A percentile compares a stretch with the other conserved stretches of the same genome.
Evolutionary conservation across 148 eudicot genomes (phyloP).

Genomic region (Cornus florida): DNA sequence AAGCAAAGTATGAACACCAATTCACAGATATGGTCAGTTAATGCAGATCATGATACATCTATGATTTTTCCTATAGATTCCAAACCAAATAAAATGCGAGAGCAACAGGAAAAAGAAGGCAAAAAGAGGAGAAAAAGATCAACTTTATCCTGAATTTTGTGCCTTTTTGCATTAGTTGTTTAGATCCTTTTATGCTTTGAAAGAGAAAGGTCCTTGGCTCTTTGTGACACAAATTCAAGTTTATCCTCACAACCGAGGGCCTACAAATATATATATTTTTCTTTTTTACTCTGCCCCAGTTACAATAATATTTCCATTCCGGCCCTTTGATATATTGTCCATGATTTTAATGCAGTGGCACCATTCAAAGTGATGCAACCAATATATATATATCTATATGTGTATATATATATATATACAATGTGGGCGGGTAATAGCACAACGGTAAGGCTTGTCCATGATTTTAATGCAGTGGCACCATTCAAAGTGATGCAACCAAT

Average conservation of each 20-base stretch:
- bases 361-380: no score
- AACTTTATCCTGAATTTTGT: conserved; percentile 11
- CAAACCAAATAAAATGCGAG: neutral
- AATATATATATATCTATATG: no score
- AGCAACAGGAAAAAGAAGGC: neutral
- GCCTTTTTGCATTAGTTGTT: conserved; percentile 6
- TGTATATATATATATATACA: no score
- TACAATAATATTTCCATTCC: neutral
- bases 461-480: neutral
- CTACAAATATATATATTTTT: neutral
- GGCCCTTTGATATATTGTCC: neutral
- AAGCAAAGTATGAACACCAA: neutral
- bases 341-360: neutral
- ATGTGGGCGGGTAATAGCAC: no score
- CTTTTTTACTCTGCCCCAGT: neutral
- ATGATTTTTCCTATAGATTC: neutral
- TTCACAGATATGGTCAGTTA: neutral
- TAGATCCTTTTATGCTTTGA: neutral
- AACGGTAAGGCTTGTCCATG: no score
- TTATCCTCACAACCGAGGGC: conserved; percentile 1
- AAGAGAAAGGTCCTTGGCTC: conserved; percentile 16
- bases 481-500: no score
- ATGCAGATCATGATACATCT: neutral
- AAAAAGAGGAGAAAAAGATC: neutral
- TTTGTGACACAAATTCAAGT: conserved; percentile 10